A percentile compares a stretch with the other conserved stretches of the same genome.
Conservation (phyloP, 2,329 filamentous ascomycete species). For the Claviceps maximensis region DNA sequence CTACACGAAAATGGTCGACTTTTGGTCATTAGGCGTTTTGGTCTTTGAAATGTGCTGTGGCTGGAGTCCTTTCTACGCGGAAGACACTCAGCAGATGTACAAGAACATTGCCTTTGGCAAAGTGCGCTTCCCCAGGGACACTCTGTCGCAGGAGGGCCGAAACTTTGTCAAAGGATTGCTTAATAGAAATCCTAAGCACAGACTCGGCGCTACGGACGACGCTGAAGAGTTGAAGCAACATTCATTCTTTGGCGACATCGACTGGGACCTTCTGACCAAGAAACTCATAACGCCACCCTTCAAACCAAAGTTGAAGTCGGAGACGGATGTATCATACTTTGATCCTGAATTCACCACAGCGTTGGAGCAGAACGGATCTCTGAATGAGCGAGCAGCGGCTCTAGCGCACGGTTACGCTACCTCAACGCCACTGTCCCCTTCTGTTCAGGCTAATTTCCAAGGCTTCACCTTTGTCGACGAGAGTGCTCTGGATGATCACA, state of each 20-base stretch:
- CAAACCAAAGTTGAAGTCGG: conserved; percentile 92
- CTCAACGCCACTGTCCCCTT: conserved; percentile 85
- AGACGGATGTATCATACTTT: conserved; percentile 95
- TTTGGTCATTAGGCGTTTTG: conserved; percentile 93
- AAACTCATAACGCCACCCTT: conserved; percentile 94
- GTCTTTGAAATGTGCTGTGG: conserved; percentile 99
- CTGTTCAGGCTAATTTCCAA: conserved; percentile 95
- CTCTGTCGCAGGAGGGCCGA: conserved; percentile 81
- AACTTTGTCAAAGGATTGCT: conserved; percentile 97
- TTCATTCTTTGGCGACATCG: conserved; percentile 85
- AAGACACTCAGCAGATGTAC: conserved; percentile 99
- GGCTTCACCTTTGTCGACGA: conserved; percentile 99
- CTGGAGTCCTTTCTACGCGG: conserved; percentile 97
- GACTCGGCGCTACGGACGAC: conserved; percentile 79
- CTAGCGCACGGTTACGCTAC: conserved; percentile 75
- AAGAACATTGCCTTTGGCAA: conserved; percentile 99
- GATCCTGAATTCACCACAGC: conserved; percentile 98
- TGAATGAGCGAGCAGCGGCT: conserved; percentile 83
- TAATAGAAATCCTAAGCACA: conserved; percentile 92
- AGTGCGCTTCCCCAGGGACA: conserved; percentile 89
- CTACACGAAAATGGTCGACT: conserved; percentile 99
- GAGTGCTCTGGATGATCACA: conserved; percentile 81
- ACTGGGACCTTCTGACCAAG: conserved; percentile 78
- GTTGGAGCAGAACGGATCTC: conserved; percentile 68
- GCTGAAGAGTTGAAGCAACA: conserved; percentile 90